Conservation (phyloP, 176 grass and related monocot genomes). For the Avena insularis region DNA sequence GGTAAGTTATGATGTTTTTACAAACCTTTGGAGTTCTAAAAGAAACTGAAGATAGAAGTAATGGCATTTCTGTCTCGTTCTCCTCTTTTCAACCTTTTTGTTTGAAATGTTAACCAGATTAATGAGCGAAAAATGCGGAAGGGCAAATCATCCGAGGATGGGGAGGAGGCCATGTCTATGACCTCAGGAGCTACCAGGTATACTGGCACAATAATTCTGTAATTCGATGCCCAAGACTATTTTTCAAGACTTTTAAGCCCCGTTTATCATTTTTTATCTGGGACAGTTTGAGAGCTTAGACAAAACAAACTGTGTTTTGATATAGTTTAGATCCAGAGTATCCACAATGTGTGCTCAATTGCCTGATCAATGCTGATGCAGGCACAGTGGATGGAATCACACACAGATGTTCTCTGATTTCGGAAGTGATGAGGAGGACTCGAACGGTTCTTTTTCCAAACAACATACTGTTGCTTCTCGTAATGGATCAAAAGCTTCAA, state of each 20-base stretch:
- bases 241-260: conserved; percentile 15
- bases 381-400: conserved; percentile 94
- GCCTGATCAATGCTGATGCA: conserved; percentile 43
- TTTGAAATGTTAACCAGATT: conserved; percentile 53
- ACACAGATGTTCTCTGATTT: conserved; percentile 93
- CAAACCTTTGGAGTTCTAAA: background rate
- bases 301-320: background rate
- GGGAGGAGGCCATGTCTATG: conserved; percentile 60
- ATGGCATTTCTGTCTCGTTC: background rate
- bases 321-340: background rate
- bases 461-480: conserved; percentile 47
- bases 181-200: conserved; percentile 83
- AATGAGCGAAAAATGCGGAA: conserved; percentile 86
- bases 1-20: conserved; percentile 52
- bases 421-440: conserved; percentile 74
- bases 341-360: background rate
- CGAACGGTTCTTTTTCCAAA: conserved; percentile 43
- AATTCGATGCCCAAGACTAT: background rate
- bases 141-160: conserved; percentile 69
- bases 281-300: background rate
- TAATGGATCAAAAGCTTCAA: conserved; percentile 64
- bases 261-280: background rate
- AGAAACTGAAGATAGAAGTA: background rate
- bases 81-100: conserved; percentile 12
- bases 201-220: background rate